Evolutionary conservation across 495 filamentous ascomycete genomes (phyloP).

Genomic region (Trichoderma orchidacearum): DNA sequence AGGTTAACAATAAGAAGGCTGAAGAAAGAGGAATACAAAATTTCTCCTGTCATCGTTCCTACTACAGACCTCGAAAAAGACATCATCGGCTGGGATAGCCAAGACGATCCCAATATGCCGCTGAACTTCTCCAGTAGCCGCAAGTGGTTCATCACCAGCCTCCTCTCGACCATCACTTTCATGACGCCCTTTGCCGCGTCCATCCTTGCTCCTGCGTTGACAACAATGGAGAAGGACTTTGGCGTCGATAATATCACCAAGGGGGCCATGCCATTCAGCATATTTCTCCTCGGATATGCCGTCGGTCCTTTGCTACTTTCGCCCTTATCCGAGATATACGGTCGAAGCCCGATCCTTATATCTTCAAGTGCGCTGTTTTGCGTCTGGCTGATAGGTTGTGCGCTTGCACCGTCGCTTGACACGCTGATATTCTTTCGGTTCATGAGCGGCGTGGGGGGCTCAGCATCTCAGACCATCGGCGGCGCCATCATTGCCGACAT

Average conservation of each 20-base stretch:
- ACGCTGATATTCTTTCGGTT: slow-evolving; percentile 43
- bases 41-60: background rate
- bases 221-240: slow-evolving; percentile 38
- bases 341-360: slow-evolving; percentile 43
- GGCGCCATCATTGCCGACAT: slow-evolving; percentile 38
- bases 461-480: slow-evolving; percentile 30
- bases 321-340: slow-evolving; percentile 53
- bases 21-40: background rate
- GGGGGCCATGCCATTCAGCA: slow-evolving; percentile 25
- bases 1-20: background rate
- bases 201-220: slow-evolving; percentile 49
- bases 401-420: slow-evolving; percentile 35
- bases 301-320: slow-evolving; percentile 46
- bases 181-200: slow-evolving; percentile 51
- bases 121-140: slow-evolving; percentile 46
- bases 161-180: slow-evolving; percentile 42
- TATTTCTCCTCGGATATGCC: slow-evolving; percentile 39
- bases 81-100: slow-evolving; percentile 41
- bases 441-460: slow-evolving; percentile 39
- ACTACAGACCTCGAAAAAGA: background rate
- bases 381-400: slow-evolving; percentile 46
- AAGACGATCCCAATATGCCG: slow-evolving; percentile 58
- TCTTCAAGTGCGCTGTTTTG: slow-evolving; percentile 44
- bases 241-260: slow-evolving; percentile 21
- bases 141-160: slow-evolving; percentile 61